Conservation (phyloP, 495 filamentous ascomycete genomes). For the Gamarada debralockiae region DNA sequence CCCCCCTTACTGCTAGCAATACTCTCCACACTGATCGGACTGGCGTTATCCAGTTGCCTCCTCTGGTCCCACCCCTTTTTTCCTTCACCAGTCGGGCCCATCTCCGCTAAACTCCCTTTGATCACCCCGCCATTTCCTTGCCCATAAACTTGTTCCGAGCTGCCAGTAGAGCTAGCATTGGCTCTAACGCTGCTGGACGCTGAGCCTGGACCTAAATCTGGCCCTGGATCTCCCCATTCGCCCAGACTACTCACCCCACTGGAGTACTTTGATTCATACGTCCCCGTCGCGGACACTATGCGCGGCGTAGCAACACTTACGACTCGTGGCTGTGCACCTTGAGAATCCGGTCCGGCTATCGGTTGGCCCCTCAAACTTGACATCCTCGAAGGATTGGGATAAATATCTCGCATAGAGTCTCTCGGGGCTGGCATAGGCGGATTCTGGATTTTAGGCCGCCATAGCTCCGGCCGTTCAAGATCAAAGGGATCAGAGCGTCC, state of each 20-base stretch:
- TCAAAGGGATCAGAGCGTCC: conserved; percentile 67
- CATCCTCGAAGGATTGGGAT: conserved; percentile 4
- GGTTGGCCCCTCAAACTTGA: too few relatives aligned
- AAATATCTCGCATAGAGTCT: conserved; percentile 24
- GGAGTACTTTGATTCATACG: conserved; percentile 38
- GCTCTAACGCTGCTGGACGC: conserved; percentile 14
- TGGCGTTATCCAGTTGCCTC: conserved; percentile 13
- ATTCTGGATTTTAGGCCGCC: conserved; percentile 22
- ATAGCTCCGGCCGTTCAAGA: conserved; percentile 50
- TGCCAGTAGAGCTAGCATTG: conserved; percentile 7
- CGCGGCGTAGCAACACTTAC: too few relatives aligned
- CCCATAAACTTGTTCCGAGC: not conserved
- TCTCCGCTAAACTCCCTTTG: conserved; percentile 4
- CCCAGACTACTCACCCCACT: conserved; percentile 37
- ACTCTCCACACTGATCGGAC: conserved; percentile 16
- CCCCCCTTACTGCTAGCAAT: conserved; percentile 9
- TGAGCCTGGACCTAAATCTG: conserved; percentile 36
- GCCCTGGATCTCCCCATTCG: conserved; percentile 50
- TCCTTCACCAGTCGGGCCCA: not conserved
- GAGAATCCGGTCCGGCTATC: too few relatives aligned
- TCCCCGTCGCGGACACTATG: not conserved
- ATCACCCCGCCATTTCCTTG: not conserved
- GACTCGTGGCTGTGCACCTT: too few relatives aligned
- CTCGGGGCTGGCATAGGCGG: too few relatives aligned
- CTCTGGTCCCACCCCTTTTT: conserved; percentile 3